A percentile compares a stretch with the other conserved stretches of the same genome.
phyloP scores from a whole-genome alignment of 345 rosid species.

The Salix koriyanagi region DNA sequence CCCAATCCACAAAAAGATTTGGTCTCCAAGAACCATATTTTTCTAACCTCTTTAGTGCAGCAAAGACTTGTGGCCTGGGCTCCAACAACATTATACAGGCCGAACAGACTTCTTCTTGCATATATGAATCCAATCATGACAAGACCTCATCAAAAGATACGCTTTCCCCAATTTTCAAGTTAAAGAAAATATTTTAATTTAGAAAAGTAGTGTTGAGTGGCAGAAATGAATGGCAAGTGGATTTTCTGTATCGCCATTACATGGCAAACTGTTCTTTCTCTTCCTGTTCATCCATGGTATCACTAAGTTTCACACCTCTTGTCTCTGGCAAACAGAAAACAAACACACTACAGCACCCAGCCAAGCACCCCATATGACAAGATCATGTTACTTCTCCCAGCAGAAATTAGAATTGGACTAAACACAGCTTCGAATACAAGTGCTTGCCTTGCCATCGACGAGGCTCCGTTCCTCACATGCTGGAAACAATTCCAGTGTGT shows the following conservation, averaged over 20 bases:
- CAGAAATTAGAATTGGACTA: neutral
- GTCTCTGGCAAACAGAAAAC: neutral
- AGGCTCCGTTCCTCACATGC: neutral
- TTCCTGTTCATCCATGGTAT: slow-evolving; percentile 2
- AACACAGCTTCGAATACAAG: neutral
- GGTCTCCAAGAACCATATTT: no score
- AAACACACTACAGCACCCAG: neutral
- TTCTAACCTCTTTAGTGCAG: no score
- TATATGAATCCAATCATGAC: no score
- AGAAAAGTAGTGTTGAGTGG: no score
- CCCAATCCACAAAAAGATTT: no score
- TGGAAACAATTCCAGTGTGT: neutral
- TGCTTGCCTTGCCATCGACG: neutral
- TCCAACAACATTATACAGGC: no score
- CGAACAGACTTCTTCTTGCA: no score
- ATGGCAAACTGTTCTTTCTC: neutral
- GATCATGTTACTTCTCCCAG: neutral
- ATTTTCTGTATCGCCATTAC: neutral
- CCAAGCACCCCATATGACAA: neutral
- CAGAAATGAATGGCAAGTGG: neutral
- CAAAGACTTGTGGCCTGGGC: no score
- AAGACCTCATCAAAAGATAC: no score
- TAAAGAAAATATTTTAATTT: no score
- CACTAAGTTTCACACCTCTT: neutral
- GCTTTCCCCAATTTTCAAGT: no score